Evolutionary conservation across 2,329 filamentous ascomycete genomes (phyloP).

Genomic region (Colletotrichum salicis): DNA sequence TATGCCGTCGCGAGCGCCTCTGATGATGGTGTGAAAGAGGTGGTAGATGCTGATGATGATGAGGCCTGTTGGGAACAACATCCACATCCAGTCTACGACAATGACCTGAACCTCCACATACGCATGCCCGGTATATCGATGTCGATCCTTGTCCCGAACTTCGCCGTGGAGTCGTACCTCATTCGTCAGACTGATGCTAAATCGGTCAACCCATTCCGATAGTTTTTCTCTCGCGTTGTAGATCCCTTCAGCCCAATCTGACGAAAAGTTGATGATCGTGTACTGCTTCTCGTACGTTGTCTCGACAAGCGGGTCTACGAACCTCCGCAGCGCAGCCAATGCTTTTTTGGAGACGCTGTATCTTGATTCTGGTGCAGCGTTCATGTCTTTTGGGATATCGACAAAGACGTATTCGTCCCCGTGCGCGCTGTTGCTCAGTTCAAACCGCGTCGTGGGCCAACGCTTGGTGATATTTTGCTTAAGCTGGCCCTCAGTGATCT

Average conservation of each 20-base stretch:
- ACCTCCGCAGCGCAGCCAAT: conserved; percentile 43
- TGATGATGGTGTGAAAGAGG: conserved; percentile 48
- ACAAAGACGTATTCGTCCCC: conserved; percentile 46
- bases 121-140: conserved; percentile 43
- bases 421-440: conserved; percentile 40
- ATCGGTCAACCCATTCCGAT: conserved; percentile 45
- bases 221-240: conserved; percentile 46
- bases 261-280: conserved; percentile 45
- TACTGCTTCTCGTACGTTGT: conserved; percentile 45
- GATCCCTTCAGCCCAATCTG: conserved; percentile 51
- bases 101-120: conserved; percentile 45
- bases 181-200: conserved; percentile 49
- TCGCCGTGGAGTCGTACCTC: conserved; percentile 48
- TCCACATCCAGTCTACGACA: conserved; percentile 49
- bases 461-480: conserved; percentile 39
- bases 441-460: conserved; percentile 45
- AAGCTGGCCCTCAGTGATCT: conserved; percentile 43
- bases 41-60: conserved; percentile 48
- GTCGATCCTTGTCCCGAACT: conserved; percentile 27
- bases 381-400: conserved; percentile 44
- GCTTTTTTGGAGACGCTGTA: conserved; percentile 47
- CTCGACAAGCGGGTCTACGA: conserved; percentile 45
- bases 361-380: conserved; percentile 39
- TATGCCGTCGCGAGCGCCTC: conserved; percentile 47
- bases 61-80: conserved; percentile 48